Evolutionary conservation across 495 filamentous ascomycete species (phyloP).

Genomic region (Aspergillus steynii): DNA sequence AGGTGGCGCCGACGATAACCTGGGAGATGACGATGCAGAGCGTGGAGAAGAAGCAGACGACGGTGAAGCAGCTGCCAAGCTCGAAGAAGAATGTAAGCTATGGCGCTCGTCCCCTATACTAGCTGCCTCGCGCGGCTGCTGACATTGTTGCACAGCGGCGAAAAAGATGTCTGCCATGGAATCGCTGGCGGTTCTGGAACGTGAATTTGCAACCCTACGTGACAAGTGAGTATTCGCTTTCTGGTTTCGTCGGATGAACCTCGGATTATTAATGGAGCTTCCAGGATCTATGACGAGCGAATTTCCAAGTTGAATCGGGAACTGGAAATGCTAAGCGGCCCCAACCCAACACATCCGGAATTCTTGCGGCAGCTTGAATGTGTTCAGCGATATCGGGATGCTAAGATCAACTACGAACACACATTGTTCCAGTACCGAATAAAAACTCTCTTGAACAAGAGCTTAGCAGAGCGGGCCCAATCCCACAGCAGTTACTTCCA

Average conservation of each 20-base stretch:
- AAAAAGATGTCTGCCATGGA: conserved; percentile 82
- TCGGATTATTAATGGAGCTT: conserved; percentile 18
- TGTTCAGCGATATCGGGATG: conserved; percentile 75
- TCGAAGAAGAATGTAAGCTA: conserved; percentile 71
- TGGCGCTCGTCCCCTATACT: background rate
- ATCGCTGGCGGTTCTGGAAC: conserved; percentile 73
- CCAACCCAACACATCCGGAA: conserved; percentile 83
- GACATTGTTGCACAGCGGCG: conserved; percentile 57
- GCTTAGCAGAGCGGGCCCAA: conserved; percentile 77
- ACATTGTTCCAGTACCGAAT: conserved; percentile 70
- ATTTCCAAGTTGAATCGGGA: conserved; percentile 79
- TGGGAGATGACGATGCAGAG: conserved; percentile 47
- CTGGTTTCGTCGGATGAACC: background rate
- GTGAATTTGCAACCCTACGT: conserved; percentile 78
- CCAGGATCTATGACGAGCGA: conserved; percentile 82
- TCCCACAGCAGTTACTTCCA: conserved; percentile 87
- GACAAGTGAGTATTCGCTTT: conserved; percentile 65
- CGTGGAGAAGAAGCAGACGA: conserved; percentile 47
- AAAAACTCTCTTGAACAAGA: conserved; percentile 67
- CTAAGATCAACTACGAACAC: conserved; percentile 74
- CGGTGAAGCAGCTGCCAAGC: conserved; percentile 38
- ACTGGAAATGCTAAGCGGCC: conserved; percentile 74
- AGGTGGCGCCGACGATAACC: conserved; percentile 40
- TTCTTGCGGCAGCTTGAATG: conserved; percentile 81
- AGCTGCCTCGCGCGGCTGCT: conserved; percentile 27